Conservation (phyloP, 176 grass and related monocot species). For the Eragrostis nindensis region DNA sequence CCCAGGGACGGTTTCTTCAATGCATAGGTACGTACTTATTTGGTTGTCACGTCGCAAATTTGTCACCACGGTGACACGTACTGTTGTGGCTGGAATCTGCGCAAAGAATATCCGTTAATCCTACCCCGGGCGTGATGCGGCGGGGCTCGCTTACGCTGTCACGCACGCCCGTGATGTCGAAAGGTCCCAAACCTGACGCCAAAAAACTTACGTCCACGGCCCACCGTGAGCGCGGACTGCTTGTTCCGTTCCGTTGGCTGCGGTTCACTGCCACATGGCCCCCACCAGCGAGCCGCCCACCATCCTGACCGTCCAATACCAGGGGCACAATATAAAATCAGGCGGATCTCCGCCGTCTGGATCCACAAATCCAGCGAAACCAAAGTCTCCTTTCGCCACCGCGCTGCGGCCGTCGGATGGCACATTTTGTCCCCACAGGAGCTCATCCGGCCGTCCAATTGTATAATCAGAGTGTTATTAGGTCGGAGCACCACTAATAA, state of each 20-base stretch:
- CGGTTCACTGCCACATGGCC: not conserved
- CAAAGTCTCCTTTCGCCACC: not conserved
- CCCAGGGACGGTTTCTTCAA: no score
- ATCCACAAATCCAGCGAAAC: constrained; percentile 26
- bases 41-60: no score
- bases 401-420: constrained; percentile 2
- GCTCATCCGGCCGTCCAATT: constrained; percentile 16
- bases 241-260: not conserved
- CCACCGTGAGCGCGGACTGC: not conserved
- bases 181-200: not conserved
- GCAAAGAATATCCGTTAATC: constrained; percentile 17
- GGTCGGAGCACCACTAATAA: not conserved
- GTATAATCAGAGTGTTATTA: not conserved
- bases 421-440: fast-evolving
- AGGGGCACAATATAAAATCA: constrained; percentile 4
- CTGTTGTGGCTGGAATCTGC: not conserved
- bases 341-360: constrained; percentile 11
- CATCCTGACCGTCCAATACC: constrained; percentile 38
- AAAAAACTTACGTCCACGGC: not conserved
- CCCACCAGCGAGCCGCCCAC: not conserved
- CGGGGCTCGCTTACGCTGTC: no score
- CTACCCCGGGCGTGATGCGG: no score
- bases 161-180: no score
- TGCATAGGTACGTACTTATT: no score
- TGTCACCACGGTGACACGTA: no score